Conservation (phyloP, 2,329 filamentous ascomycete species). For the Neofusicoccum sp. region DNA sequence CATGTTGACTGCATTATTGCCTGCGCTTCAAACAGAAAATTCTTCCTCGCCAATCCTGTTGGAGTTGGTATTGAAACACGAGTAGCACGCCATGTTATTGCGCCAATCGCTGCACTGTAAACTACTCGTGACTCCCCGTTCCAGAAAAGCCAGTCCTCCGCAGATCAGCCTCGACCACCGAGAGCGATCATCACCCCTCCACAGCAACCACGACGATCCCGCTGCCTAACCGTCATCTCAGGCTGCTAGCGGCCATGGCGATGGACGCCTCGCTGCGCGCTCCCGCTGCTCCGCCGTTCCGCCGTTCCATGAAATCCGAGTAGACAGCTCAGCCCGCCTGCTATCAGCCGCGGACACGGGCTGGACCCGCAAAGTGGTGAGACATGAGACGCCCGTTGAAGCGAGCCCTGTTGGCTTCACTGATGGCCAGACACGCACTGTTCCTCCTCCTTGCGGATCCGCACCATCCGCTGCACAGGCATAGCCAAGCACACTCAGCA, state of each 20-base stretch:
- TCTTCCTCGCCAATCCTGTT: conserved; percentile 7
- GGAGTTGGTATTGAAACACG: conserved; percentile 1
- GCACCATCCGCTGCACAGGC: background rate
- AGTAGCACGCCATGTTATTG: conserved; percentile 12
- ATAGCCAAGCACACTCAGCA: background rate
- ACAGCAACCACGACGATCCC: conserved; percentile 14
- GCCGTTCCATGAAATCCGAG: background rate
- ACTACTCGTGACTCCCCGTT: conserved; percentile 8
- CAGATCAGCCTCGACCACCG: conserved; percentile 8
- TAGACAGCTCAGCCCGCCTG: background rate
- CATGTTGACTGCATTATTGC: background rate
- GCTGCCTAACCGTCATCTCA: background rate
- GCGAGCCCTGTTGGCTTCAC: conserved; percentile 3
- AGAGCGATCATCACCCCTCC: conserved; percentile 8
- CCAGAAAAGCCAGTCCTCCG: conserved; percentile 12
- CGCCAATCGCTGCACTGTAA: background rate
- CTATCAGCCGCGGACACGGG: conserved; percentile 4
- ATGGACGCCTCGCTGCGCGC: background rate
- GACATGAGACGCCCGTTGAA: conserved; percentile 17
- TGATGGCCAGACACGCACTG: background rate
- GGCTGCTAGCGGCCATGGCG: background rate
- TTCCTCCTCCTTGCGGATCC: conserved; percentile 1
- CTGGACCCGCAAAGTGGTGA: conserved; percentile 3
- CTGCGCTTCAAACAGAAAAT: conserved; percentile 13
- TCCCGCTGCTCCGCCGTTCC: background rate